phyloP scores from a whole-genome alignment of 441 rosid species.

The Adansonia gregorii region DNA sequence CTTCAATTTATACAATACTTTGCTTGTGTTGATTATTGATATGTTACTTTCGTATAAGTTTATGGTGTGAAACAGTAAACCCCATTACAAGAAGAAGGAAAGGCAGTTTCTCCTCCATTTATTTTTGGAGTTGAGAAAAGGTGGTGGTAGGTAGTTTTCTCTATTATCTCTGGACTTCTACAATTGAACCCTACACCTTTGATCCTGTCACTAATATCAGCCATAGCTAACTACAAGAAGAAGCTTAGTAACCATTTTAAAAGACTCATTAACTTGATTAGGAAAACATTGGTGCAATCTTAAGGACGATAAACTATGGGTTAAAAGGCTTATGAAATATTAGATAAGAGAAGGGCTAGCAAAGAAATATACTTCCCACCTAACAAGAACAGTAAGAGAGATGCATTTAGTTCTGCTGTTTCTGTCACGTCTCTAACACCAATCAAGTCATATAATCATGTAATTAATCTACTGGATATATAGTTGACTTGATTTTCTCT shows the following conservation, averaged over 20 bases:
- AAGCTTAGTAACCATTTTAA: conserved; percentile 30
- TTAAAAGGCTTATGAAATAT: conserved; percentile 35
- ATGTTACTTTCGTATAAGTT: conserved; percentile 39
- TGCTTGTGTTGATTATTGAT: conserved; percentile 37
- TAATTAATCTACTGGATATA: conserved; percentile 25
- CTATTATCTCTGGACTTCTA: conserved; percentile 20
- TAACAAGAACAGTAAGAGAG: conserved; percentile 38
- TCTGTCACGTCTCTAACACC: conserved; percentile 64
- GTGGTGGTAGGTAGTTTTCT: conserved; percentile 49
- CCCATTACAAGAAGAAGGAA: conserved; percentile 27
- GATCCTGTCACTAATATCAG: conserved; percentile 34
- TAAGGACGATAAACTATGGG: conserved; percentile 25
- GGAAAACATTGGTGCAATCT: conserved; percentile 28
- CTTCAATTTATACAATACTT: conserved; percentile 1
- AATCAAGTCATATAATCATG: conserved; percentile 29
- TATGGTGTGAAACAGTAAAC: conserved; percentile 35
- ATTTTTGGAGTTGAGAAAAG: conserved; percentile 26
- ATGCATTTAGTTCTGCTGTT: conserved; percentile 64
- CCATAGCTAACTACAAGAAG: conserved; percentile 46
- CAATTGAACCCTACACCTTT: conserved; percentile 36
- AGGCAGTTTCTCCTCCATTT: conserved; percentile 39
- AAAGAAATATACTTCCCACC: conserved; percentile 56
- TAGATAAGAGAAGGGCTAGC: conserved; percentile 39
- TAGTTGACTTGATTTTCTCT: conserved; percentile 23
- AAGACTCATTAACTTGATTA: conserved; percentile 30